These are phyloP conservation scores for Curvularia spicifera DNA, from an alignment of 2,329 filamentous ascomycete genomes.

Conservation along the genomic window DNA sequence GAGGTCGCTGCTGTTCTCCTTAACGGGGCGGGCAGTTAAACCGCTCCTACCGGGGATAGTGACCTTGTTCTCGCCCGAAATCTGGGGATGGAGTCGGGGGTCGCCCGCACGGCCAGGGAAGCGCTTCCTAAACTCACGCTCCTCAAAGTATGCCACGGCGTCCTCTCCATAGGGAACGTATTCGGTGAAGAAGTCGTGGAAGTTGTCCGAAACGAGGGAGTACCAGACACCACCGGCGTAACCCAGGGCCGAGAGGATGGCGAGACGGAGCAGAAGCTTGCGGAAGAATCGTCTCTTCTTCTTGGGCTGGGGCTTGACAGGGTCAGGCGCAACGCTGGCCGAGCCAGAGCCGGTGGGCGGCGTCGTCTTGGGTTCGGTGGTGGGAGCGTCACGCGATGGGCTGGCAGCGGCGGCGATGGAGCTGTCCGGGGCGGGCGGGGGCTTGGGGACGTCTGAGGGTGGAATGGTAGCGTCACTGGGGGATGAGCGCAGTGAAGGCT, in stretches of 20 bases:
- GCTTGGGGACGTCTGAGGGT: constrained; percentile 57
- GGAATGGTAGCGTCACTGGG: constrained; percentile 52
- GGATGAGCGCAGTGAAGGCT: constrained; percentile 7
- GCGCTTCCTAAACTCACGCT: constrained; percentile 87
- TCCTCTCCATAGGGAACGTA: constrained; percentile 95
- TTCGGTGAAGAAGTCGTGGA: constrained; percentile 99
- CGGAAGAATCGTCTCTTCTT: constrained; percentile 77
- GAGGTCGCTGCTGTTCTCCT: constrained; percentile 57
- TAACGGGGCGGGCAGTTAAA: constrained; percentile 77
- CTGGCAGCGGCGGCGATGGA: constrained; percentile 30
- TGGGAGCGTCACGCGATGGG: constrained; percentile 45
- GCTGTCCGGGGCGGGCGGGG: constrained; percentile 53
- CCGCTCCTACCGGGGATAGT: constrained; percentile 87
- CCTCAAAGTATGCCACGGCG: constrained; percentile 92
- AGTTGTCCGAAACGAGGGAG: constrained; percentile 92
- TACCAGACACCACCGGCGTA: constrained; percentile 93
- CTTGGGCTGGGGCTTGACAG: constrained; percentile 56
- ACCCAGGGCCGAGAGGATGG: constrained; percentile 76
- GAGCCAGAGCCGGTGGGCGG: constrained; percentile 53
- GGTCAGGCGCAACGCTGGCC: constrained; percentile 51
- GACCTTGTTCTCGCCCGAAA: constrained; percentile 69
- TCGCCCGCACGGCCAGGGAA: constrained; percentile 64
- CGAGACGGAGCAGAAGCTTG: constrained; percentile 72
- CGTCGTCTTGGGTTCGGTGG: constrained; percentile 41
- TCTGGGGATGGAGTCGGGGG: constrained; percentile 54